A percentile compares a stretch with the other conserved stretches of the same genome.
Conservation (phyloP, 345 rosid genomes). For the Acer campestre region DNA sequence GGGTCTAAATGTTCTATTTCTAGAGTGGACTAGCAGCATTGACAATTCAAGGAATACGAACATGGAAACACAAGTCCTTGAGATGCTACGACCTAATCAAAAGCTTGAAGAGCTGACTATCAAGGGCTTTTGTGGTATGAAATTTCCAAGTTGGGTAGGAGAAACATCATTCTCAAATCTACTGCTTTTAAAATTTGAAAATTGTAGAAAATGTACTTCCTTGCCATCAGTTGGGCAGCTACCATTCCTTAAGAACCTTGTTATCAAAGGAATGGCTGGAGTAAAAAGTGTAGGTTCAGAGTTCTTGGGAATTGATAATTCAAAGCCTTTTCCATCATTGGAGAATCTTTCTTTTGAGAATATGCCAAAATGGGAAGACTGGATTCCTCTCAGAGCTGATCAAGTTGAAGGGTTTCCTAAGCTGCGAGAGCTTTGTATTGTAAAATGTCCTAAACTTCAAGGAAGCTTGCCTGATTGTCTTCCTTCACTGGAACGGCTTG, state of each 20-base stretch:
- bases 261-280: slow-evolving; percentile 5
- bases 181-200: slow-evolving; percentile 11
- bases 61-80: slow-evolving; percentile 5
- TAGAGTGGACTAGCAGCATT: slow-evolving; percentile 9
- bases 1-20: background rate
- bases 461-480: slow-evolving; percentile 27
- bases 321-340: slow-evolving; percentile 21
- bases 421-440: slow-evolving; percentile 32
- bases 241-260: slow-evolving; percentile 9
- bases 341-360: slow-evolving; percentile 21
- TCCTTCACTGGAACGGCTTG: slow-evolving; percentile 24
- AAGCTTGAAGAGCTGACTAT: slow-evolving; percentile 12
- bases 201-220: slow-evolving; percentile 12
- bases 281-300: slow-evolving; percentile 14
- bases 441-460: slow-evolving; percentile 27
- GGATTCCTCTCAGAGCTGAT: slow-evolving; percentile 24
- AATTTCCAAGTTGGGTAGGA: slow-evolving; percentile 23
- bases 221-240: slow-evolving; percentile 23
- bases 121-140: slow-evolving; percentile 2
- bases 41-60: background rate
- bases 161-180: slow-evolving; percentile 23
- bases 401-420: slow-evolving; percentile 27
- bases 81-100: slow-evolving; percentile 21
- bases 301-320: slow-evolving; percentile 7
- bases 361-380: slow-evolving; percentile 38